A percentile compares a stretch with the other conserved stretches of the same genome.
Conservation (phyloP, 805 yeast species). For the Kodamaea laetipori region DNA sequence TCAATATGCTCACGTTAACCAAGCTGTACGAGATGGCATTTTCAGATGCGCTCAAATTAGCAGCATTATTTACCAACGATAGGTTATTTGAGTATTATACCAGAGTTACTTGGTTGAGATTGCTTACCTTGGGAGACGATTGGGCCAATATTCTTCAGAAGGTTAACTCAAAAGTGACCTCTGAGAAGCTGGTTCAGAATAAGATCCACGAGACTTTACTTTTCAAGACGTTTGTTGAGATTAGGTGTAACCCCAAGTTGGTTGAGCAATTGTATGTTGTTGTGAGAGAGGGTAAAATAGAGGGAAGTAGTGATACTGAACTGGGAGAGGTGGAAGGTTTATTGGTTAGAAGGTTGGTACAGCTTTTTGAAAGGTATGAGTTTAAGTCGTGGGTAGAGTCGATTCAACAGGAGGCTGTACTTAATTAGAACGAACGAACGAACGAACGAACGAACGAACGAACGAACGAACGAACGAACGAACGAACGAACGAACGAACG, state of each 20-base stretch:
- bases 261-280: conserved; percentile 19
- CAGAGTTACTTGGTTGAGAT: conserved; percentile 56
- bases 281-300: conserved; percentile 8
- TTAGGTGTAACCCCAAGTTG: conserved; percentile 12
- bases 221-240: conserved; percentile 41
- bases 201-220: conserved; percentile 45
- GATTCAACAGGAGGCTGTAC: conserved; percentile 22
- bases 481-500: too few relatives aligned
- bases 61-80: conserved; percentile 42
- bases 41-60: conserved; percentile 51
- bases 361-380: conserved; percentile 10
- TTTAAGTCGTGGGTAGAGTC: conserved; percentile 24
- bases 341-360: conserved; percentile 8
- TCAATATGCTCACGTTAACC: conserved; percentile 53
- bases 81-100: conserved; percentile 22
- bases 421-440: neutral
- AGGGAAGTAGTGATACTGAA: neutral
- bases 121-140: conserved; percentile 51
- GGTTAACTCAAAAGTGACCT: conserved; percentile 30
- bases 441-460: too few relatives aligned
- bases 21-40: conserved; percentile 34
- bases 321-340: conserved; percentile 2
- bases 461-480: too few relatives aligned
- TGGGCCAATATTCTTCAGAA: conserved; percentile 44
- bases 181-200: conserved; percentile 44